Evolutionary conservation across 768 basidiomycete genomes (phyloP), one percentile per base, ranked within the genome.

Genomic region (Trametes gibbosa): DNA sequence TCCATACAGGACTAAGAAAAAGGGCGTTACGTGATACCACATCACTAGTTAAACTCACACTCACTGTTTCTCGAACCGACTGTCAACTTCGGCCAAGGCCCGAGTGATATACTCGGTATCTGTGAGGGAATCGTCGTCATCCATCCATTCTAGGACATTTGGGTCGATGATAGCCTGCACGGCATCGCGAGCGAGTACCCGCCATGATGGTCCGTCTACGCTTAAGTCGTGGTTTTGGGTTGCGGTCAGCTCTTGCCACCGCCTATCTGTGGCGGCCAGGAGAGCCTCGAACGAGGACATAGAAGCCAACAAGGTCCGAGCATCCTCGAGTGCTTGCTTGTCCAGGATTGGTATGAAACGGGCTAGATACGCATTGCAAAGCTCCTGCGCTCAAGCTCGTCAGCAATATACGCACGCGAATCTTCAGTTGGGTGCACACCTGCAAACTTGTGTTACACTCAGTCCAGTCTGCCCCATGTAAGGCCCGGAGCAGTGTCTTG

Each of bases 141-240:
- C 81, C 77, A 81, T 83, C 86, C 84, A 87, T 13, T 73, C 65
- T 7, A 82, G 64, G 1, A 75, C 68, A 56, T 80, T 76, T 19
- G 81, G 79, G 53, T 74, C 64, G 19, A 83, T 72, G 41, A 87
- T 73, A 1, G 61, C 66, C 70, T 79, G 52, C 2, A 65, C 67
- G 12, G 43, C 59, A 12, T 24, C 43, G 19, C 50, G 63, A 16
- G 59, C 63, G 27, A 32, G 52, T 19, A 23, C 29, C 25, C 49
- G 58, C 63, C 58, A 67, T 55, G 55, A 68, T 14, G 12, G 41
- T 13, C 7, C 16, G 37, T 40, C 25, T n/a, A 19, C 10, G 8
- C 34, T 32, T 6, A 17, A 5, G 12, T 27, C 16, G 2, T 21
- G 21, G 25, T 41, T 27, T 10, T 13, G 12, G 19, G 10, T 21